Evolutionary conservation across 2,329 filamentous ascomycete species (phyloP), one percentile per base, ranked within the genome.

Genomic region (Trichophyton mentagrophytes): DNA sequence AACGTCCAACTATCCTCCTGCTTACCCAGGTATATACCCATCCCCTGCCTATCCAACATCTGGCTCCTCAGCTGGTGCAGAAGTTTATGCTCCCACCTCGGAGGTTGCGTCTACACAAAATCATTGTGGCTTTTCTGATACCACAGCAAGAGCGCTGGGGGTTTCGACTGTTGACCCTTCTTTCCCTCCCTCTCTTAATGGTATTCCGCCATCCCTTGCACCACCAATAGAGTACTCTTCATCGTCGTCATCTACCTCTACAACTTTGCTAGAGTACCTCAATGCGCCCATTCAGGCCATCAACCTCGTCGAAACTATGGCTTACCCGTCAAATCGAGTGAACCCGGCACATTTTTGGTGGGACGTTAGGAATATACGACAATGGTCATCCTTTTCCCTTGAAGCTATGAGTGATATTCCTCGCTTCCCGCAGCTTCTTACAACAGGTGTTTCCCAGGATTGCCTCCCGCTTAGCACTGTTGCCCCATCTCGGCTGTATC

Each of bases 301-400:
- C 17, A 86, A 87, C 46, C 79, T 96, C 38, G 89, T 95, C 42
- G 87, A 87, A 69, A 88, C 86, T 66, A 83, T 92, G 66, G 88
- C 87, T 62, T 85, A 87, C 70, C 71, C 85, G 76, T 65, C 78
- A 79, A 68, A 83, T 79, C 65, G 88, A 84, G 71, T 85, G 80
- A 69, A 82, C 80, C 74, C 86, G 68, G 89, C 86, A 72, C 85
- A 95, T 77, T 96, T 92, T 74, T 97, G 92, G 92, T 96, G 90
- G 88, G 92, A 97, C 69, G 82, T 95, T 62, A 88, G 92, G 66
- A 92, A 95, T 71, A 79, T 96, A 66, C 85, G 89, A 64, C 82
- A 85, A 64, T 96, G 92, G 92, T 82, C 82, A 58, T 82, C 84
- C 66, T 96, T 96, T 81, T 89, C 83, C 65, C 77, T 88, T 9